Conservation (phyloP, 148 eudicot species). For the Silene latifolia region DNA sequence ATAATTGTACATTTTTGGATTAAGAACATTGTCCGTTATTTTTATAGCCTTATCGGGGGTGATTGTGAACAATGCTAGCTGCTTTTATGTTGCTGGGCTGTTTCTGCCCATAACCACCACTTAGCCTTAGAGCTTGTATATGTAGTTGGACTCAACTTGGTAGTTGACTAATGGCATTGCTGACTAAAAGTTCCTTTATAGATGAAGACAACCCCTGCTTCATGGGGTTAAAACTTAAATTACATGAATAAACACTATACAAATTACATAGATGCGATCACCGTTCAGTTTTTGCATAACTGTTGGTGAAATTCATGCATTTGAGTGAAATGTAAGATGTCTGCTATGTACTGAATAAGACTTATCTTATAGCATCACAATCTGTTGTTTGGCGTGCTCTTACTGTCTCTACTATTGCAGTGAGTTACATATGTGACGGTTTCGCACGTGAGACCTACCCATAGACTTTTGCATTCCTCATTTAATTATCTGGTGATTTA, state of each 20-base stretch:
- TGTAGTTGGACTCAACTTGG: too few species aligned
- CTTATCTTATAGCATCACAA: constrained; percentile 7
- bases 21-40: neutral
- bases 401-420: neutral
- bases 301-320: neutral
- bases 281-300: neutral
- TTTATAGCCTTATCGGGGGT: too few species aligned
- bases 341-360: neutral
- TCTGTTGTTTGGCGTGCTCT: neutral
- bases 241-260: neutral
- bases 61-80: too few species aligned
- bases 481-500: neutral
- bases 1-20: neutral
- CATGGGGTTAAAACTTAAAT: neutral
- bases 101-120: too few species aligned
- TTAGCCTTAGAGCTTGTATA: too few species aligned
- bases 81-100: too few species aligned
- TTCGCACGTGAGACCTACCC: too few species aligned
- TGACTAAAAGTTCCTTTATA: neutral
- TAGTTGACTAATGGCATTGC: too few species aligned
- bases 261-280: neutral
- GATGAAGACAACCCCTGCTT: neutral
- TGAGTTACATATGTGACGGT: too few species aligned
- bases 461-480: too few species aligned
- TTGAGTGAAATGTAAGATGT: neutral